Base-by-base conservation (phyloP, 495 filamentous ascomycete species). In the Penicillium robsamsonii region DNA sequence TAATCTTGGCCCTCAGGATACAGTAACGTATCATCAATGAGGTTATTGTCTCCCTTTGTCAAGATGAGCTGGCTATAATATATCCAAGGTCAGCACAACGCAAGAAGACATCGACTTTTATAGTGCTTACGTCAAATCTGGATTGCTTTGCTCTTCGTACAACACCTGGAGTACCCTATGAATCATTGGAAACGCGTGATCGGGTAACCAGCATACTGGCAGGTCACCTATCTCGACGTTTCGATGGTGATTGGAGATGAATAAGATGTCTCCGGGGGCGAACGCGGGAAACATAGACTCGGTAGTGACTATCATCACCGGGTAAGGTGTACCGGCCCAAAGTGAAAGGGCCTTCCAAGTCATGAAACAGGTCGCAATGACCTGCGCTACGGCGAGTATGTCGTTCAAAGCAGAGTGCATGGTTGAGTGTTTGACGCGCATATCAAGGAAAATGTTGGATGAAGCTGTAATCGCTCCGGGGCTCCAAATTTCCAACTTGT, bases 271-370 rank as follows among this genome's bases (percentile, higher is more conserved):
- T 9, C 47, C 47, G 1, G 30, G 47, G 9, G n/a, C 5, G 13
- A 50, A 50, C 13, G 47, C 47, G 3, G 47, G 47, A 12, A 37
- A 17, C 47, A 50, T 50, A 38, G 47, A 50, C 47, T 50, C 33
- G 2, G 47, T 37, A 24, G 47, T 50, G 6, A 50, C 47, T 18
- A 50, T 37, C 47, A 50, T 37, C 29, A 50, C 31, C 29, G 47
- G 47, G 31, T 50, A 50, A 3, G 29, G 29, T 8, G 47, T 37
- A 15, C 47, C 47, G 2, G 47, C 11, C 30, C 29, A 35, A 37
- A 50, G 10, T 20, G 30, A 38, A 22, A 50, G 31, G 31, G 47
- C 31, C 31, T 37, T 37, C 47, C 47, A 50, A 22, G 18, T 31
- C 31, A 50, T 35, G 47, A 40, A 50, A 18, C 17, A 35, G 18